Base-by-base conservation (phyloP, 257 asterid species). In the Solanum virginianum region DNA sequence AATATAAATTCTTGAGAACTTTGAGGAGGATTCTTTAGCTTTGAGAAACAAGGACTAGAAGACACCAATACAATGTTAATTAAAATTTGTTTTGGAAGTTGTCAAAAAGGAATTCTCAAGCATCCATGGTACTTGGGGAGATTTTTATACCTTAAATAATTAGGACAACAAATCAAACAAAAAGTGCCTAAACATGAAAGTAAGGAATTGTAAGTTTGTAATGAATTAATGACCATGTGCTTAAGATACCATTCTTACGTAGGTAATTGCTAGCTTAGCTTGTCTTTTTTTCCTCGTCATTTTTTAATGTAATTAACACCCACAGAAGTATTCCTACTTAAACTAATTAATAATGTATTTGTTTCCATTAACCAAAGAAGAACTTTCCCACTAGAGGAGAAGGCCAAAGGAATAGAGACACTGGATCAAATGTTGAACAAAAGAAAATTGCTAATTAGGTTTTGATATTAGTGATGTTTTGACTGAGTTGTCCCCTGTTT, bases 81-180 rank as follows among this genome's bases (percentile, higher is more conserved):
- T 85, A 85, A 83, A 80, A 87, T 89, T 22, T 74, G 86, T 85
- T 81, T 92, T 92, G 92, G 90, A 92, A 80, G 86, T 86, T 88
- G 74, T 88, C 81, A 82, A 36, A 55, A 82, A 29, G 86, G 92
- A 88, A 91, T 92, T 90, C 92, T 89, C 88, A 66, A 83, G 72
- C 87, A 85, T 82, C 90, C 88, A 87, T 90, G 88, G 87, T 77
- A 51, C 55, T 68, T 83, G 80, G 89, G 82, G 81, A 59, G 82
- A 26, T 59, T 81, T 74, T 26, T 85, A 77, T 51, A 51, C 63
- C 63, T 51, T 77, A 24, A 75, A 75, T 53, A 71, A 65, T 89
- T 51, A 69, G 66, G 93, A 93, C 93, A 89, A 72, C 90, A 87
- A 87, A 90, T 91, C 89, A 91, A 94, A 92, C 97, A 88, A 92